These are phyloP conservation scores for Penicillium subrubescens DNA, from an alignment of 495 filamentous ascomycete species.

Conservation along the genomic window DNA sequence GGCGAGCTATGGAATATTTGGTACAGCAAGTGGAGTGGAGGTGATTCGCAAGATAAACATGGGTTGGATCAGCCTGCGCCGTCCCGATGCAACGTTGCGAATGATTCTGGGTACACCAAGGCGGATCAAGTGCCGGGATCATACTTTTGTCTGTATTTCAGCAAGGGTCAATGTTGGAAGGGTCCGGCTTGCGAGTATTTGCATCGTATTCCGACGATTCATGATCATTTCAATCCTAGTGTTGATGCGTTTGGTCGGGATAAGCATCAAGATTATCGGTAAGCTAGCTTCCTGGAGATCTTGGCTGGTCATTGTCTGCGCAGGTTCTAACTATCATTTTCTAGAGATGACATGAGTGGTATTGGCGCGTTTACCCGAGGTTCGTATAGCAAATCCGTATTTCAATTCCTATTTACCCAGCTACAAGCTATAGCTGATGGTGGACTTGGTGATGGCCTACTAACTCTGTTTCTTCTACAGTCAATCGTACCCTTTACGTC, in stretches of 20 bases:
- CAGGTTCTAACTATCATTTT: background rate
- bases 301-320: background rate
- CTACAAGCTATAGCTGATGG: background rate
- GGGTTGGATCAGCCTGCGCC: conserved; percentile 73
- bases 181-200: conserved; percentile 94
- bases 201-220: conserved; percentile 79
- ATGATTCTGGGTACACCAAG: conserved; percentile 84
- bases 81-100: conserved; percentile 77
- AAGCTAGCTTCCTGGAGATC: background rate
- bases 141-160: conserved; percentile 94
- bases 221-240: conserved; percentile 86
- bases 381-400: background rate
- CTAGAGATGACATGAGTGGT: conserved; percentile 81
- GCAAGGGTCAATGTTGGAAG: conserved; percentile 76
- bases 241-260: conserved; percentile 84
- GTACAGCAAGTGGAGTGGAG: conserved; percentile 93
- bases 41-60: conserved; percentile 87
- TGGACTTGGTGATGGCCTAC: background rate
- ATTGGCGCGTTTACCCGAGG: conserved; percentile 81
- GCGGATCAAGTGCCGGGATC: conserved; percentile 78
- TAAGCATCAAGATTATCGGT: conserved; percentile 22
- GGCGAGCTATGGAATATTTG: conserved; percentile 93
- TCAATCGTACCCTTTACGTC: conserved; percentile 90
- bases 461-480: conserved; percentile 23
- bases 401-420: background rate